Evolutionary conservation across 768 basidiomycete genomes (phyloP), one percentile per base, ranked within the genome.

Genomic region (Thelephora ganbajun): DNA sequence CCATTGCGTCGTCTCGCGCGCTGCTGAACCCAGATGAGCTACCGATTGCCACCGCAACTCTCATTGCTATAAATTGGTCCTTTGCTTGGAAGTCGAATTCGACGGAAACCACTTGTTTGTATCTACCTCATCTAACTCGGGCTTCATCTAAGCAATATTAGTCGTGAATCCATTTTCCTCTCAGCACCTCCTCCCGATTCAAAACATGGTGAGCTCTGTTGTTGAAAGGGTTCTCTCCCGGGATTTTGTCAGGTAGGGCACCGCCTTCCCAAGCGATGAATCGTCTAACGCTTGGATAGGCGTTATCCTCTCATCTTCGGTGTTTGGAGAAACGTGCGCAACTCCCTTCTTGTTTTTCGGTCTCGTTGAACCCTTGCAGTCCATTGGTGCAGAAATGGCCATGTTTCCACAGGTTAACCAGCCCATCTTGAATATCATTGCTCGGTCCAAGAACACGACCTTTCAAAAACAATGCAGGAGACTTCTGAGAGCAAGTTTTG

Each of bases 251-350:
- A 74, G 69, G 82, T 80, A 54, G 37, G 68, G 60, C 20, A 14
- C 34, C 44, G 14, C 45, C 47, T 33, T 20, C 50, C 35, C 33
- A 12, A 11, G 19, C 6, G 12, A n/a, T 33, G 43, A 35, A 43
- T 37, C 43, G 33, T 43, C 49, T 49, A 36, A 35, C 41, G 47
- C 33, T 37, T 39, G 43, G 36, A 30, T 54, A 88, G 86, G 56
- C 77, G 78, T 2, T 86, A 87, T 63, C 86, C 86, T 18, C 66
- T 85, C 35, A 73, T 87, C 48, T 89, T 88, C 59, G 86, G 86
- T 2, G 61, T 68, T 22, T 79, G 78, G 77, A 67, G 70, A 57
- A 70, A 71, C 67, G 84, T 80, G 65, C 47, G 61, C 46, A 39
- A 48, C 43, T 51, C 33, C n/a, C 7, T 39, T 20, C 23, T 37